These are phyloP conservation scores for Polyplosphaeria fusca DNA, from an alignment of 495 filamentous ascomycete genomes.

Conservation along the genomic window DNA sequence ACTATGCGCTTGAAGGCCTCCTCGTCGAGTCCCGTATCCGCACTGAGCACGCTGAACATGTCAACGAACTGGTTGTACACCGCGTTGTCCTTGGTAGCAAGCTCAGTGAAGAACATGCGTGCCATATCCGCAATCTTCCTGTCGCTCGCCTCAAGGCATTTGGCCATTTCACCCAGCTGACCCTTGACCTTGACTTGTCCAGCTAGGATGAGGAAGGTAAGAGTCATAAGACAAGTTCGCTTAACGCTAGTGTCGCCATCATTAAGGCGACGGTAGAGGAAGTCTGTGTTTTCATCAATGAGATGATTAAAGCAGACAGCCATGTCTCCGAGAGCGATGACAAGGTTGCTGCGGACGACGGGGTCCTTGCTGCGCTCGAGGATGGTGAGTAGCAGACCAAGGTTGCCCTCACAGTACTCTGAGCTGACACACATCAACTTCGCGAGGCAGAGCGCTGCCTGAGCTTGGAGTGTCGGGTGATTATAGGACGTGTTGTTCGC, in stretches of 20 bases:
- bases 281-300: constrained; percentile 98
- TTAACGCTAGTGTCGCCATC: constrained; percentile 88
- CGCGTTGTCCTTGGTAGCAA: constrained; percentile 96
- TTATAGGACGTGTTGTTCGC: constrained; percentile 87
- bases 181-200: constrained; percentile 99
- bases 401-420: constrained; percentile 91
- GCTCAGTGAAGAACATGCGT: constrained; percentile 97
- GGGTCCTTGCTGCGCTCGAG: constrained; percentile 89
- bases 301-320: constrained; percentile 99
- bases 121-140: constrained; percentile 89
- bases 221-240: constrained; percentile 95
- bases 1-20: constrained; percentile 79
- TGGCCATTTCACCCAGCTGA: constrained; percentile 99
- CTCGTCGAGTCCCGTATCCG: constrained; percentile 77
- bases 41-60: constrained; percentile 91
- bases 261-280: constrained; percentile 88
- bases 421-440: constrained; percentile 86
- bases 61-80: constrained; percentile 99
- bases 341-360: constrained; percentile 88
- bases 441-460: constrained; percentile 91
- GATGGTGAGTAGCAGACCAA: constrained; percentile 94
- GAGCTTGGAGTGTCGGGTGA: constrained; percentile 82
- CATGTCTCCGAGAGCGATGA: constrained; percentile 97
- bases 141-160: constrained; percentile 93
- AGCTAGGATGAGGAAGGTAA: constrained; percentile 95